phyloP scores from a whole-genome alignment of 257 asterid species.

The Oldenlandia corymbosa region DNA sequence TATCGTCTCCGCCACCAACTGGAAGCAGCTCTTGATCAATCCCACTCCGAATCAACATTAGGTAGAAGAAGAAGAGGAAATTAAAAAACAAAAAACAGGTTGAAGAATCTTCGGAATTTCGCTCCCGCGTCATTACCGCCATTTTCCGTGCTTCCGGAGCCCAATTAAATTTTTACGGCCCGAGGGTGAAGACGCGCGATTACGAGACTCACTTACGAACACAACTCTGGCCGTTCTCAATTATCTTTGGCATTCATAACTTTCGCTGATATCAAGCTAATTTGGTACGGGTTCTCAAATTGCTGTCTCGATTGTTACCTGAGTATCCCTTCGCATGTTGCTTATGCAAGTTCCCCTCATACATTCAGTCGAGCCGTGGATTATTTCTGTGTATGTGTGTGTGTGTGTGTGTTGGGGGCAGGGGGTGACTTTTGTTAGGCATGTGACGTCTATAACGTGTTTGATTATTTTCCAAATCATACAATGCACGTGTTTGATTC shows the following conservation, averaged over 20 bases:
- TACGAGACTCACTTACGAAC: not conserved
- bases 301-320: not conserved
- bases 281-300: constrained; percentile 1
- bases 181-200: not conserved
- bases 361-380: too few relatives aligned
- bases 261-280: too few relatives aligned
- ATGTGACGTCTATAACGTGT: not conserved
- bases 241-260: not conserved
- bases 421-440: not conserved
- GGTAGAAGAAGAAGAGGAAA: too few relatives aligned
- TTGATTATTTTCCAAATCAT: constrained; percentile 6
- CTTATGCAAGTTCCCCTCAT: not conserved
- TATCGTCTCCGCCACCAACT: too few relatives aligned
- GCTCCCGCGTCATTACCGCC: too few relatives aligned
- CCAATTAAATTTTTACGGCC: too few relatives aligned
- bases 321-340: not conserved
- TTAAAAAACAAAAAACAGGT: too few relatives aligned
- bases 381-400: not conserved
- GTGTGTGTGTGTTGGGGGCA: not conserved
- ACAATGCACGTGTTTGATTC: not conserved
- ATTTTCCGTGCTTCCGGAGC: too few relatives aligned
- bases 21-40: too few relatives aligned
- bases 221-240: not conserved
- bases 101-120: too few relatives aligned
- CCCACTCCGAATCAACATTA: too few relatives aligned